These are phyloP conservation scores for Hyaloscypha bicolor DNA, from an alignment of 495 filamentous ascomycete species.

Conservation along the genomic window DNA sequence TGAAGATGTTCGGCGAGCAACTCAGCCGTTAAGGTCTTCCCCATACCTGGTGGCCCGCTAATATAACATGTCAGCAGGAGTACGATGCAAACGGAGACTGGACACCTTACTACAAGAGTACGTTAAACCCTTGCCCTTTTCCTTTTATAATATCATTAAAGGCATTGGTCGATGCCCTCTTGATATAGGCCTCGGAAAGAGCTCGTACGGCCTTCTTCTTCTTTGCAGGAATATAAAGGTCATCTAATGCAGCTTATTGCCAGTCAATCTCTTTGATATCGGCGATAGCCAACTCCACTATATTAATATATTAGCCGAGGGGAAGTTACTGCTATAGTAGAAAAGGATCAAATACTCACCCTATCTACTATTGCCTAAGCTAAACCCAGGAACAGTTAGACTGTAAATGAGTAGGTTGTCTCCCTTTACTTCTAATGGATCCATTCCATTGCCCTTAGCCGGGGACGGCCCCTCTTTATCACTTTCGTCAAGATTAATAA, in stretches of 20 bases:
- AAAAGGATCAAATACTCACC: too few relatives aligned
- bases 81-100: not conserved
- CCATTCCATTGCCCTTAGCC: too few relatives aligned
- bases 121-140: slow-evolving; percentile 16
- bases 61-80: slow-evolving; percentile 10
- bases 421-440: too few relatives aligned
- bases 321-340: too few relatives aligned
- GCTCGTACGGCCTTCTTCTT: slow-evolving; percentile 32
- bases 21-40: not conserved
- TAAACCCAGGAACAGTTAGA: too few relatives aligned
- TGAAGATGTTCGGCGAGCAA: slow-evolving; percentile 5
- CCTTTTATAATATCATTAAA: slow-evolving; percentile 17
- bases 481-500: too few relatives aligned
- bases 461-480: too few relatives aligned
- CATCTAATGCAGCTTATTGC: slow-evolving; percentile 29
- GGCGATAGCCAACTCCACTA: too few relatives aligned
- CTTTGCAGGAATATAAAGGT: slow-evolving; percentile 29
- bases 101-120: slow-evolving; percentile 18
- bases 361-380: too few relatives aligned
- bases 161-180: not conserved
- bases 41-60: slow-evolving; percentile 9
- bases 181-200: slow-evolving; percentile 28
- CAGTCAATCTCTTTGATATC: slow-evolving; percentile 23
- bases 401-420: too few relatives aligned
- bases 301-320: too few relatives aligned